Evolutionary conservation across 1,139 yeast genomes (phyloP).

Genomic region (Geotrichum europaeum): DNA sequence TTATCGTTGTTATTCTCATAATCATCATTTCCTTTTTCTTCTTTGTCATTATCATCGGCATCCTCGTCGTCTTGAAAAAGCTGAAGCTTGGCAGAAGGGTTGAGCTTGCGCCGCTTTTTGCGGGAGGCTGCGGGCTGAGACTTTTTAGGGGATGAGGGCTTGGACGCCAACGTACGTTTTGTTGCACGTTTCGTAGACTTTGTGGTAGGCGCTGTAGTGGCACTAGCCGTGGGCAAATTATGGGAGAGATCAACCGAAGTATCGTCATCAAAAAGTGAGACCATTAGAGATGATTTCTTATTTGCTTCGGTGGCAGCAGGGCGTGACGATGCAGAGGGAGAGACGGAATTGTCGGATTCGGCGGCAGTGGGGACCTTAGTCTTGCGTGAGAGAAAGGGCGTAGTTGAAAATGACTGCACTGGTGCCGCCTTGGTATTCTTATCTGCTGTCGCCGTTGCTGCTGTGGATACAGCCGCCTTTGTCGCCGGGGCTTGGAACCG

Average conservation of each 20-base stretch:
- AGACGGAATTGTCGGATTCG: background rate
- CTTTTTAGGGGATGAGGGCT: background rate
- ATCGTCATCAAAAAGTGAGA: conserved; percentile 16
- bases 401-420: conserved; percentile 13
- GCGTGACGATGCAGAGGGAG: background rate
- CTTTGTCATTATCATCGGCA: conserved; percentile 2
- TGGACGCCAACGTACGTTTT: background rate
- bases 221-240: background rate
- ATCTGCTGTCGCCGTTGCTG: background rate
- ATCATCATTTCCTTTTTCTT: conserved; percentile 22
- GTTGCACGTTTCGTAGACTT: background rate
- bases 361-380: background rate
- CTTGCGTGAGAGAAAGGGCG: conserved; percentile 12
- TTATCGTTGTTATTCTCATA: conserved; percentile 20
- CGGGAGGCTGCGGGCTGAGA: background rate
- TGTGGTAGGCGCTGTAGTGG: background rate
- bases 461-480: background rate
- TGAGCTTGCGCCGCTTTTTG: conserved; percentile 22
- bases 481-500: background rate
- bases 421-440: conserved; percentile 2
- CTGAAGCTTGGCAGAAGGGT: conserved; percentile 26
- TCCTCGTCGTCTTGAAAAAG: background rate
- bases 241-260: background rate
- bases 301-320: background rate
- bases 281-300: background rate